Conservation (phyloP, 2,329 filamentous ascomycete species). For the Colletotrichum filicis region DNA sequence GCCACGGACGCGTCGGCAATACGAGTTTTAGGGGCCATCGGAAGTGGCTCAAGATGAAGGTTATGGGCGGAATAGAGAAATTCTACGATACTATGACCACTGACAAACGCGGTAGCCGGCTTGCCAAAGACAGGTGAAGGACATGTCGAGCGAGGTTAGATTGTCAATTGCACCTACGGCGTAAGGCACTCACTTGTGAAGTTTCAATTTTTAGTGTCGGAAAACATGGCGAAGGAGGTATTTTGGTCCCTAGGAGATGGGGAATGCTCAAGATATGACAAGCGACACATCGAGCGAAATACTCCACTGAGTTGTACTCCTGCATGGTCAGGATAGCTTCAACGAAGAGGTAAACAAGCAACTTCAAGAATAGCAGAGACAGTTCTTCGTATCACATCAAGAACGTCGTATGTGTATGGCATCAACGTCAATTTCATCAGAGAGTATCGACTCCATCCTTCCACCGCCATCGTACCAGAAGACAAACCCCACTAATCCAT, state of each 20-base stretch:
- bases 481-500: not conserved
- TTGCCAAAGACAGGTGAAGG: no score
- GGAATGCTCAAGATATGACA: not conserved
- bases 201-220: no score
- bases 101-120: no score
- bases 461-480: not conserved
- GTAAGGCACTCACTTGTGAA: no score
- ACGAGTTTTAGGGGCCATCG: no score
- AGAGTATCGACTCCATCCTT: not conserved
- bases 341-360: not conserved
- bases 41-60: no score
- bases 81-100: accelerated
- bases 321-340: not conserved
- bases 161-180: no score
- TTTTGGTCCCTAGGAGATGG: no score
- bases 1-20: no score
- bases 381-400: not conserved
- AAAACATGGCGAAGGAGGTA: no score
- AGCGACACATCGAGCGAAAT: not conserved
- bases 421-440: not conserved
- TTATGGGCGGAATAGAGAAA: no score
- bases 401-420: not conserved
- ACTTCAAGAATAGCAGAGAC: not conserved
- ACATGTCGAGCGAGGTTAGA: no score
- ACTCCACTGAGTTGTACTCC: not conserved